These are phyloP conservation scores for Fusarium annulatum DNA, from an alignment of 2,329 filamentous ascomycete genomes.

Conservation along the genomic window DNA sequence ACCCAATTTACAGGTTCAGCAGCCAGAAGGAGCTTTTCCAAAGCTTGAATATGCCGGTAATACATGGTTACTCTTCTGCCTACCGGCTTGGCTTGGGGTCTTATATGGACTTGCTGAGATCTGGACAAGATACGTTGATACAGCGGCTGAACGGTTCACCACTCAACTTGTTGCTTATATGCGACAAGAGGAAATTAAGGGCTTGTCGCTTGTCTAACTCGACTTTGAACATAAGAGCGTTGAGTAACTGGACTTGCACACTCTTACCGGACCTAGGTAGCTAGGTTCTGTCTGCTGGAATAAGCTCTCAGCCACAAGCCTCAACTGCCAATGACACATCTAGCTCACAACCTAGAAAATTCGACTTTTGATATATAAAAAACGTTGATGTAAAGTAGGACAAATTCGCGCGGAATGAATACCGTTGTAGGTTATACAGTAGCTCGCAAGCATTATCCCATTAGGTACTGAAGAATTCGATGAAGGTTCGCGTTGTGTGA, in stretches of 20 bases:
- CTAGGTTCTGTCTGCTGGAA: no score
- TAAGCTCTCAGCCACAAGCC: no score
- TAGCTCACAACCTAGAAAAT: no score
- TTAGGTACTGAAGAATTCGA: not conserved
- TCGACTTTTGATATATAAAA: no score
- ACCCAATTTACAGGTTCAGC: not conserved
- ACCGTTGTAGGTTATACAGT: no score
- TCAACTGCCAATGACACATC: no score
- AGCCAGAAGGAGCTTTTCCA: not conserved
- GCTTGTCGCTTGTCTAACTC: not conserved
- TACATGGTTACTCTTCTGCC: not conserved
- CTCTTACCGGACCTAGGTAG: not conserved
- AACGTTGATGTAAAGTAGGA: no score
- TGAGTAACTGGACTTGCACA: no score
- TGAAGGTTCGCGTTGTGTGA: fast-evolving
- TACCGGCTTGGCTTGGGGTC: not conserved
- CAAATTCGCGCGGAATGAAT: no score
- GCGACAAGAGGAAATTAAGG: not conserved
- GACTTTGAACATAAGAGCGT: fast-evolving
- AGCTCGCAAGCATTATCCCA: not conserved
- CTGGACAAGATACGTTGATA: not conserved
- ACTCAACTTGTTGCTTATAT: not conserved
- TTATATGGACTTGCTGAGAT: not conserved
- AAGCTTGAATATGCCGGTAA: not conserved
- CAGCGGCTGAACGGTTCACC: not conserved